Percentiles rank a stretch among this genome's conserved stretches.
Conservation (phyloP, 192 early-diverging fungal genomes). For the Backusella westeae region DNA sequence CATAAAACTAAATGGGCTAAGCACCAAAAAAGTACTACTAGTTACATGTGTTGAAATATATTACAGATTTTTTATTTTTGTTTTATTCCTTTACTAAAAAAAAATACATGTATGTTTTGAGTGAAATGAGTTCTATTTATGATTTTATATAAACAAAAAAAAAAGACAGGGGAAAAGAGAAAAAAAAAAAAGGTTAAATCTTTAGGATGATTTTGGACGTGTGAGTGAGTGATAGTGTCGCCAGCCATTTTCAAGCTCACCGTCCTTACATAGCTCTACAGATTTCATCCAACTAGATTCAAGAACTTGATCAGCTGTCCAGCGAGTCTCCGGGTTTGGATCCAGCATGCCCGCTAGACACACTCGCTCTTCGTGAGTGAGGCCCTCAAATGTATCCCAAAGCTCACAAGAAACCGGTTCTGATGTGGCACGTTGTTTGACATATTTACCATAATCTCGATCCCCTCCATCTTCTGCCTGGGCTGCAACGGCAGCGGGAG, state of each 20-base stretch:
- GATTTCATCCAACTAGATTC: slow-evolving; percentile 39
- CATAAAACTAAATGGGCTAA: neutral
- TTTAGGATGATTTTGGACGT: slow-evolving; percentile 6
- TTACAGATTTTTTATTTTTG: neutral
- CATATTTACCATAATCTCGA: slow-evolving; percentile 12
- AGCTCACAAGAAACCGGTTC: slow-evolving; percentile 17
- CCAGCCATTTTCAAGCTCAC: slow-evolving; percentile 31
- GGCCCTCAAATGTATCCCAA: slow-evolving; percentile 10
- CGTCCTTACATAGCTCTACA: slow-evolving; percentile 42
- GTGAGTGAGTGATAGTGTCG: slow-evolving; percentile 12
- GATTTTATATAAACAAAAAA: neutral
- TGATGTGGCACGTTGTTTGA: slow-evolving; percentile 13
- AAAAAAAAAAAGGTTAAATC: neutral
- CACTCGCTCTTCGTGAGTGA: slow-evolving; percentile 22
- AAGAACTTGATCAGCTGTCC: slow-evolving; percentile 40
- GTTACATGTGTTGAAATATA: neutral
- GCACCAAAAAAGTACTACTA: neutral
- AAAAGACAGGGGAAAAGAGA: no score
- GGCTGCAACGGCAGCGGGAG: slow-evolving; percentile 25
- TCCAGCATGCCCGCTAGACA: slow-evolving; percentile 40
- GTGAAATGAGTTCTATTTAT: neutral
- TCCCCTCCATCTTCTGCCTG: slow-evolving; percentile 25
- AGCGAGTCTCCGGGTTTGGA: slow-evolving; percentile 39
- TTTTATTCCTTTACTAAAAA: neutral
- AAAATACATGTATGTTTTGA: neutral